Conservation (phyloP, 257 asterid species). For the Salvia hispanica region DNA sequence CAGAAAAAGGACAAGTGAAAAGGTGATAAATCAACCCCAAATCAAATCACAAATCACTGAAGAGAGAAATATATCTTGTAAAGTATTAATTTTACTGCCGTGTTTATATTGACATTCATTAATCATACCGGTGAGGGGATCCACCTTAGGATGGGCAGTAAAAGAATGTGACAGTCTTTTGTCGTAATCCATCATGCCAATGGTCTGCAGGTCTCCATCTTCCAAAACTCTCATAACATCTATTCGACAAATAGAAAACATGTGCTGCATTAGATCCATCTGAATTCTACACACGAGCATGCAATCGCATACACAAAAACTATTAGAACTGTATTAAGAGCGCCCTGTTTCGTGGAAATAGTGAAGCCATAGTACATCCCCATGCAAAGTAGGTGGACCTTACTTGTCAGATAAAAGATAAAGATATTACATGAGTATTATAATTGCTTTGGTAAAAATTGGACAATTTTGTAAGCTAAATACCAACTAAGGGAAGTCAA, state of each 20-base stretch:
- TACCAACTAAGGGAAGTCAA: not conserved
- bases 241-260: constrained; percentile 32
- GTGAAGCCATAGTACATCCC: not conserved
- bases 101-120: constrained; percentile 8
- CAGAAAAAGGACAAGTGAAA: not conserved
- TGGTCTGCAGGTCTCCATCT: constrained; percentile 93
- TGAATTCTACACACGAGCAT: not conserved
- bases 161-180: constrained; percentile 78
- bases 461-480: not conserved
- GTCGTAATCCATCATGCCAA: constrained; percentile 90
- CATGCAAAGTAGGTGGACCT: not conserved
- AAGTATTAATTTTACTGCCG: constrained; percentile 5
- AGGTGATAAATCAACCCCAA: not conserved
- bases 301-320: not conserved
- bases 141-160: constrained; percentile 97
- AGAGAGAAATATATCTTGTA: not conserved
- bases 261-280: not conserved
- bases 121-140: constrained; percentile 81
- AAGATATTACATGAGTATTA: not conserved
- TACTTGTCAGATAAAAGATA: not conserved
- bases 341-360: not conserved
- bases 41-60: not conserved
- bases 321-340: not conserved
- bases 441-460: constrained; percentile 14
- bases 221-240: constrained; percentile 88